A percentile compares a stretch with the other conserved stretches of the same genome.
These are phyloP conservation scores for Ilyonectria mors-panacis DNA, from an alignment of 2,329 filamentous ascomycete species.

Conservation along the genomic window DNA sequence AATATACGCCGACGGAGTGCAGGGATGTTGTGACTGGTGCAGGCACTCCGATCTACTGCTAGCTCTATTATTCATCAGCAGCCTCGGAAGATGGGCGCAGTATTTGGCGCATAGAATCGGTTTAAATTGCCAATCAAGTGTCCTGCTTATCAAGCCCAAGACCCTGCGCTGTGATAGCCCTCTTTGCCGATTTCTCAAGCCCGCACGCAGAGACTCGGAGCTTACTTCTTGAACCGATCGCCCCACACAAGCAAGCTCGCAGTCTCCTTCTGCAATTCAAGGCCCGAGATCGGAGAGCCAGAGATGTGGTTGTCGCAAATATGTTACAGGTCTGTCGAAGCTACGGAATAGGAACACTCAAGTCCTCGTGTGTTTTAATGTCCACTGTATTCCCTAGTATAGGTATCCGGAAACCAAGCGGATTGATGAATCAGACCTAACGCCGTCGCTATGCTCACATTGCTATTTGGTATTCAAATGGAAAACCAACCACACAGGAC, in stretches of 20 bases:
- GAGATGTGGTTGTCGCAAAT: neutral
- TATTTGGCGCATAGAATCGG: neutral
- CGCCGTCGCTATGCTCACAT: constrained; percentile 47
- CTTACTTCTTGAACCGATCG: neutral
- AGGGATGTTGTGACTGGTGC: neutral
- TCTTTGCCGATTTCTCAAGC: neutral
- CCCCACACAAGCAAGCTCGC: neutral
- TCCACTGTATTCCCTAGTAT: neutral
- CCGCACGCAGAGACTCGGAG: neutral
- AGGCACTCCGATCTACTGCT: constrained; percentile 4
- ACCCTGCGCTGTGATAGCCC: neutral
- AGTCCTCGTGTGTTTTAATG: neutral
- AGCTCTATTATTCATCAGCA: constrained; percentile 12
- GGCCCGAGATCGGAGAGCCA: neutral
- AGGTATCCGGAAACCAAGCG: neutral
- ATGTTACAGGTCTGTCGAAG: neutral
- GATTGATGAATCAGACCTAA: constrained; percentile 28
- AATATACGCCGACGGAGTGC: neutral
- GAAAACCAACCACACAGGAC: neutral
- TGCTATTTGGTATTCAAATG: neutral
- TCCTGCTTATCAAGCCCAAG: constrained; percentile 1
- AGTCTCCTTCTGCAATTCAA: neutral
- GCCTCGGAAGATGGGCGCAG: neutral
- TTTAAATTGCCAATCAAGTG: neutral
- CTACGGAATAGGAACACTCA: neutral